Evolutionary conservation across 1,139 yeast species (phyloP).

Genomic region (Geotrichum restrictum): DNA sequence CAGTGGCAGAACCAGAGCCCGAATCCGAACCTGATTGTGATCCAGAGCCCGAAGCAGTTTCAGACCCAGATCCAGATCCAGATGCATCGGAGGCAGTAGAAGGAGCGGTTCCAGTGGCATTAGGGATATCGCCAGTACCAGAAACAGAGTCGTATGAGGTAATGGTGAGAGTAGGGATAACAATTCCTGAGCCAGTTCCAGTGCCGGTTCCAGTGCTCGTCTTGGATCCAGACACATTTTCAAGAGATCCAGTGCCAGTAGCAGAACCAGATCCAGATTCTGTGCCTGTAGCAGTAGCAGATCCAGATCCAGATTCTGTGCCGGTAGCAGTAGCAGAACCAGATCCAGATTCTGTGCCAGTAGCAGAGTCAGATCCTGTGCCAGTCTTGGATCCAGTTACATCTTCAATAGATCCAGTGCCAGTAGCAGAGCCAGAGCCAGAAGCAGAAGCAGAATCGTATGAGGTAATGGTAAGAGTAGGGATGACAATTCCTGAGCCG

Average conservation of each 20-base stretch:
- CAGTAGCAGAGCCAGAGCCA: constrained; percentile 3
- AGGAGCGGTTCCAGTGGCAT: background rate
- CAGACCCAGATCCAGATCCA: background rate
- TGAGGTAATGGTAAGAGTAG: constrained; percentile 3
- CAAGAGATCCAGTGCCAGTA: background rate
- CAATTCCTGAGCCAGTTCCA: background rate
- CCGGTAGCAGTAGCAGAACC: background rate
- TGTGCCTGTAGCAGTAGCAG: background rate
- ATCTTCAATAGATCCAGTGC: background rate
- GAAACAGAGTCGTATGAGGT: background rate
- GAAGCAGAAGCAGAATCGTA: background rate
- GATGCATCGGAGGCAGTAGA: background rate
- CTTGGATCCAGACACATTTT: background rate
- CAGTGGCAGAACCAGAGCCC: constrained; percentile 2
- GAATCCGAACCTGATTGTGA: too few species aligned
- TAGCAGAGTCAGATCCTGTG: background rate
- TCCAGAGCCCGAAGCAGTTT: constrained; percentile 1
- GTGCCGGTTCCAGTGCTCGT: background rate
- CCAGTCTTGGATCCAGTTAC: background rate
- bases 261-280: background rate
- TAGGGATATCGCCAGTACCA: background rate
- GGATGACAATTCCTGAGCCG: background rate
- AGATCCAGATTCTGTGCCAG: background rate
- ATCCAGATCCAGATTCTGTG: background rate
- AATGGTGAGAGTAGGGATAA: background rate